Percentiles rank a stretch among this genome's conserved stretches.
phyloP scores from a whole-genome alignment of 495 filamentous ascomycete species.

The Aspergillus asperescens region DNA sequence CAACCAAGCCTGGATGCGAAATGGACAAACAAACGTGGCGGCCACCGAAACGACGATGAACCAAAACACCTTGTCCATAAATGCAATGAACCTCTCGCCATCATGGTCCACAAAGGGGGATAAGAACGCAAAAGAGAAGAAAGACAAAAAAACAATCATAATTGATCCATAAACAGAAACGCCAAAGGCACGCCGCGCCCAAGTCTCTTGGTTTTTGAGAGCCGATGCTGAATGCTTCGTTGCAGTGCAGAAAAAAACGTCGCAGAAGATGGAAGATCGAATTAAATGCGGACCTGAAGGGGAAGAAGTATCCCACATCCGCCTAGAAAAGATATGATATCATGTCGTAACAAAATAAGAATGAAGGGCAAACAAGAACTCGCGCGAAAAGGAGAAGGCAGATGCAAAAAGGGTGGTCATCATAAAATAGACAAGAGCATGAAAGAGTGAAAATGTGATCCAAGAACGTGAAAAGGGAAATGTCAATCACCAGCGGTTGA shows the following conservation, averaged over 20 bases:
- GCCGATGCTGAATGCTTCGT: constrained; percentile 34
- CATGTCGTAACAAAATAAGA: constrained; percentile 31
- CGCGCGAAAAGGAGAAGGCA: not conserved
- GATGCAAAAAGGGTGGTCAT: constrained; percentile 23
- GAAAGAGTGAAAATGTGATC: constrained; percentile 12
- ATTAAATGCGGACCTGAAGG: constrained; percentile 20
- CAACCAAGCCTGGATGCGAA: constrained; percentile 37
- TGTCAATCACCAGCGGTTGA: constrained; percentile 64
- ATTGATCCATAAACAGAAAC: constrained; percentile 27
- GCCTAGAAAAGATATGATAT: constrained; percentile 31
- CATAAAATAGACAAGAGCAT: constrained; percentile 13
- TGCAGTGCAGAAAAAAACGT: constrained; percentile 25
- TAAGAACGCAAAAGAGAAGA: constrained; percentile 14
- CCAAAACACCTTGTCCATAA: constrained; percentile 32
- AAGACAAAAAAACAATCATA: constrained; percentile 18
- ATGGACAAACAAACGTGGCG: constrained; percentile 31
- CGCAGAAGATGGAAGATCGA: constrained; percentile 28
- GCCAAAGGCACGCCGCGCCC: constrained; percentile 34
- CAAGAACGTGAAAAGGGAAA: constrained; percentile 21
- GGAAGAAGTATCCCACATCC: constrained; percentile 24
- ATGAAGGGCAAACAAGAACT: constrained; percentile 15
- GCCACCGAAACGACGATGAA: constrained; percentile 20
- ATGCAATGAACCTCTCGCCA: constrained; percentile 31
- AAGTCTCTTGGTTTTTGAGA: constrained; percentile 29
- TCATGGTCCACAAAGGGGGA: constrained; percentile 18